Evolutionary conservation across 2,329 filamentous ascomycete genomes (phyloP), one percentile per base, ranked within the genome.

Genomic region (Penicillium frequentans): DNA sequence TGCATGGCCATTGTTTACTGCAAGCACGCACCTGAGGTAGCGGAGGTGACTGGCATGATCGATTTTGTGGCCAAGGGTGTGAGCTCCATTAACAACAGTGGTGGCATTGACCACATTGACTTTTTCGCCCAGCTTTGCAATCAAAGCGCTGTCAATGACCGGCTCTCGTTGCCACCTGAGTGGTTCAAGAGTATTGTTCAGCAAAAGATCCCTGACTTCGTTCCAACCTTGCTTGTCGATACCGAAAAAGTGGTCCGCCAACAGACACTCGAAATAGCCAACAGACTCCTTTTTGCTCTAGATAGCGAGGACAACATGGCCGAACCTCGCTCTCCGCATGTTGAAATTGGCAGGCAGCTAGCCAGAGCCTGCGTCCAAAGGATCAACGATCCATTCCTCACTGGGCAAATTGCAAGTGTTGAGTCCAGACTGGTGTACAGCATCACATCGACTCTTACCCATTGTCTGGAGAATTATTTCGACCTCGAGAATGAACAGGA

Each of bases 1-100:
- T 80, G 82, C n/a, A 82, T 81, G 16, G 82, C 84, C 3, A 67
- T 80, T 31, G 69, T 78, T 0, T 89, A 87, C 64, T 82, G 86
- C 58, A 68, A 75, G 49, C 64, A 64, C 52, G 71, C 73, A 44
- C 69, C 71, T 9, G 69, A 73, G 29, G 68, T 72, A 37, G 66
- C 70, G n/a, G 69, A 72, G 35, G 70, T 80, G 37, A 51, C 71
- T 24, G 64, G 67, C 24, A 60, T 81, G 39, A 72, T 79, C 43
- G 72, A 74, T 45, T 75, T 73, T 44, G 72, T 75, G 49, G 73
- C 80, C 33, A 75, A 77, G 49, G 78, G 80, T 23, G 73, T 82
- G 16, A 75, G 79, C 6, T 78, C 79, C 5, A 81, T 83, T 55
- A 77, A 77, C 37, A 71, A 75, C 26, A 76, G 76, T 52, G 81